phyloP scores from a whole-genome alignment of 768 basidiomycete species.

The Lactarius sanguifluus region DNA sequence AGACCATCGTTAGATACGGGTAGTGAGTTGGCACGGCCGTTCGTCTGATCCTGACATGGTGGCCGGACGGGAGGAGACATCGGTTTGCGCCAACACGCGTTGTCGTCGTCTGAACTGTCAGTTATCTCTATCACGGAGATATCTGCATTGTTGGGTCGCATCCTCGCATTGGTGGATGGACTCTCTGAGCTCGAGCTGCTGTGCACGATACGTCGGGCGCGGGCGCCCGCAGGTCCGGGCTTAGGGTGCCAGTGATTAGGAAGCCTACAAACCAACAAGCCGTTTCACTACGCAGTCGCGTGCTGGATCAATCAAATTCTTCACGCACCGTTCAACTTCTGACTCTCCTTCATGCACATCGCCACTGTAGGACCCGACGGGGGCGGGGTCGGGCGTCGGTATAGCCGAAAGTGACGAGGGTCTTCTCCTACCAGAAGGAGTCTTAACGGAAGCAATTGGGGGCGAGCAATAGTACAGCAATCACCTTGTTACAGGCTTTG shows the following conservation, averaged over 20 bases:
- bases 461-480: neutral
- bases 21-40: neutral
- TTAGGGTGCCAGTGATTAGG: neutral
- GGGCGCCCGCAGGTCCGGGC: slow-evolving; percentile 12
- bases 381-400: neutral
- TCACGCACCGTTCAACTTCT: slow-evolving; percentile 17
- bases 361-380: neutral
- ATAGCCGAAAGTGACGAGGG: slow-evolving; percentile 15
- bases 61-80: neutral
- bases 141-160: neutral
- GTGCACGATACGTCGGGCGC: slow-evolving; percentile 18
- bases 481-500: slow-evolving; percentile 8
- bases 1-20: slow-evolving; percentile 7
- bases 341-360: slow-evolving; percentile 5
- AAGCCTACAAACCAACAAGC: neutral
- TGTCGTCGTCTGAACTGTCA: slow-evolving; percentile 22
- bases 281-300: neutral
- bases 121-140: slow-evolving; percentile 18
- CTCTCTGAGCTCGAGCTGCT: slow-evolving; percentile 19
- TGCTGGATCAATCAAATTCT: neutral
- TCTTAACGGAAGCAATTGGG: neutral
- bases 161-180: neutral
- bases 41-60: neutral
- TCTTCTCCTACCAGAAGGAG: slow-evolving; percentile 10
- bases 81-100: neutral